A percentile compares a stretch with the other conserved stretches of the same genome.
Evolutionary conservation across 2,329 filamentous ascomycete genomes (phyloP).

Genomic region (Pseudopyricularia javanii): DNA sequence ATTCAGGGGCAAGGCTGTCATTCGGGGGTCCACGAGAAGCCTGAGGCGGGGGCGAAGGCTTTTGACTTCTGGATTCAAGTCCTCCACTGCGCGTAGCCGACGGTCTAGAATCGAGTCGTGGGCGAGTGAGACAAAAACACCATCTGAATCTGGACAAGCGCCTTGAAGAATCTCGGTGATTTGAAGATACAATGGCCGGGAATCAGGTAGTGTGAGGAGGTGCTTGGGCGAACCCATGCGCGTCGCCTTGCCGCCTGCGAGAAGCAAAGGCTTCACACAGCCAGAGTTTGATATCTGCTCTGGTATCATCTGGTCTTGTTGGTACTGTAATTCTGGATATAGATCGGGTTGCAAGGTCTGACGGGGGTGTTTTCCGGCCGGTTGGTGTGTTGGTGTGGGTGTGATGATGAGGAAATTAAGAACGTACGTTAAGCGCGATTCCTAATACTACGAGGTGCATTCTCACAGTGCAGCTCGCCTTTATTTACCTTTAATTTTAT

Average conservation of each 20-base stretch:
- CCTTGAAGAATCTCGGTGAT: slow-evolving; percentile 12
- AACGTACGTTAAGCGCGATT: too few relatives aligned
- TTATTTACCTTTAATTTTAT: too few relatives aligned
- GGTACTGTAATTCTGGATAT: neutral
- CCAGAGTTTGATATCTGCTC: neutral
- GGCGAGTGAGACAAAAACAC: slow-evolving; percentile 14
- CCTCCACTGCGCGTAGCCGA: neutral
- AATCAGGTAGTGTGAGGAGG: slow-evolving; percentile 14
- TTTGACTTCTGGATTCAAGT: neutral
- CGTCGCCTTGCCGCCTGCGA: slow-evolving; percentile 18
- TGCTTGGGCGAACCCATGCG: slow-evolving; percentile 18
- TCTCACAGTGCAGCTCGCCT: too few relatives aligned
- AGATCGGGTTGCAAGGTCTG: neutral
- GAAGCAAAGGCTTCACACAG: slow-evolving; percentile 14
- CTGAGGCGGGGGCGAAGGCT: neutral
- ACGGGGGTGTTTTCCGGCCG: neutral
- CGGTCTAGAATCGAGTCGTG: neutral
- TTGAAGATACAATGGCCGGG: slow-evolving; percentile 14
- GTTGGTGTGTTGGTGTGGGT: too few relatives aligned
- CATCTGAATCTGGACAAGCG: slow-evolving; percentile 11
- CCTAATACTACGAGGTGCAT: too few relatives aligned
- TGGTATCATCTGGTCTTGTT: neutral
- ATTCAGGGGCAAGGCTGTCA: neutral
- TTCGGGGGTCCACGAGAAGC: neutral
- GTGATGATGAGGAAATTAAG: too few relatives aligned